Conservation (phyloP, 2,329 filamentous ascomycete genomes). For the Arthroderma uncinatum region DNA sequence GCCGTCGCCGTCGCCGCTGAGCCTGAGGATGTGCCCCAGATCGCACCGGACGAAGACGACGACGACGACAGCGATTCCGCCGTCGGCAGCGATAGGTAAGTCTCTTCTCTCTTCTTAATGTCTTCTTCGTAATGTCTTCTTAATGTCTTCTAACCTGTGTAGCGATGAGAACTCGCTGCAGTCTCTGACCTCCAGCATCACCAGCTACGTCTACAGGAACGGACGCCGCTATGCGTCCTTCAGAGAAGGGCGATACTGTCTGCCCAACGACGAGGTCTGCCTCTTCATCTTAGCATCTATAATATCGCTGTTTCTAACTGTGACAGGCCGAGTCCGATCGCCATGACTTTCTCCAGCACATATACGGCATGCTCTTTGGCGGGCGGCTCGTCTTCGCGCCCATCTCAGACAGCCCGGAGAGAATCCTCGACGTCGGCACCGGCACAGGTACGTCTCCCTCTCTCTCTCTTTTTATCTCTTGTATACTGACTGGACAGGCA, state of each 20-base stretch:
- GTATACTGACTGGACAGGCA: constrained; percentile 4
- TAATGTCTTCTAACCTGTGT: neutral
- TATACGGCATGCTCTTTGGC: constrained; percentile 17
- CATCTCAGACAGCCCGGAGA: constrained; percentile 15
- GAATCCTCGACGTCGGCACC: constrained; percentile 15
- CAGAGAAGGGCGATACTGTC: constrained; percentile 11
- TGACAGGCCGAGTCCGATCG: constrained; percentile 11
- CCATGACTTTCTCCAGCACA: constrained; percentile 18
- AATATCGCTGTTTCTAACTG: neutral
- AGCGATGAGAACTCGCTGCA: constrained; percentile 1
- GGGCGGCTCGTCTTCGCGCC: constrained; percentile 20
- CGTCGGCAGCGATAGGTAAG: constrained; percentile 2
- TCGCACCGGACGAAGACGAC: neutral
- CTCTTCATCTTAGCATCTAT: constrained; percentile 2
- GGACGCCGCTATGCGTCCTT: constrained; percentile 12
- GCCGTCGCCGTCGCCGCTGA: neutral
- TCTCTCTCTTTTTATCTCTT: neutral
- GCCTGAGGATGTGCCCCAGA: neutral
- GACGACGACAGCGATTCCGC: constrained; percentile 3
- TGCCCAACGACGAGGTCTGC: neutral
- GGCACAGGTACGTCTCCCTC: constrained; percentile 11
- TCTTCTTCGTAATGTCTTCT: neutral
- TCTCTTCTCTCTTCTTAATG: neutral
- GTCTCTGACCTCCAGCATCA: constrained; percentile 4
- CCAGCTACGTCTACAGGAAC: constrained; percentile 9